A percentile compares a stretch with the other conserved stretches of the same genome.
phyloP scores from a whole-genome alignment of 495 filamentous ascomycete genomes.

The Podospora didyma region DNA sequence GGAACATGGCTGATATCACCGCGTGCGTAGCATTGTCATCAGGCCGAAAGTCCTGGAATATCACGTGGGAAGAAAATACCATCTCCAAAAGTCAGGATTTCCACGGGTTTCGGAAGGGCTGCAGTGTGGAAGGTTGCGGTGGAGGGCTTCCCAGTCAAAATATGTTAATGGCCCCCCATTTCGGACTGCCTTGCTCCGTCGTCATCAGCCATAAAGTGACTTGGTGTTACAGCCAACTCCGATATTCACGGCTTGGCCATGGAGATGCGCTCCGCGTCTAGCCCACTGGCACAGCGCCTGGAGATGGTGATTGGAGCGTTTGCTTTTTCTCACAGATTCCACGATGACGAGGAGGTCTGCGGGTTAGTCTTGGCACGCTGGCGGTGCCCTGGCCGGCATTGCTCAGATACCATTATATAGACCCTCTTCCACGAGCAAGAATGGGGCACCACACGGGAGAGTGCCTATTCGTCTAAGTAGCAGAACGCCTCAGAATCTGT shows the following conservation, averaged over 20 bases:
- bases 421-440: no score
- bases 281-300: not conserved
- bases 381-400: no score
- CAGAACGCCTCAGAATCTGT: not conserved
- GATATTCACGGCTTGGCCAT: conserved; percentile 6
- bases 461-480: not conserved
- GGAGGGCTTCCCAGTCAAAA: not conserved
- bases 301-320: not conserved
- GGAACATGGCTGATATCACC: no score
- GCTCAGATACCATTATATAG: no score
- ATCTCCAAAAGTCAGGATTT: no score
- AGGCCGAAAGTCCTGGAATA: no score
- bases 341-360: no score
- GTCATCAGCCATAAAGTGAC: conserved; percentile 4
- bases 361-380: no score
- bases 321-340: no score
- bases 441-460: no score
- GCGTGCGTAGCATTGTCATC: no score
- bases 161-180: not conserved
- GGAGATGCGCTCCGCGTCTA: not conserved
- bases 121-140: not conserved
- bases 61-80: no score
- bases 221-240: conserved; percentile 6
- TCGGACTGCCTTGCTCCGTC: conserved; percentile 8
- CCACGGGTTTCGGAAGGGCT: not conserved